Evolutionary conservation across 2,329 filamentous ascomycete genomes (phyloP).

Genomic region (Hymenotorrendiella dingleyae): DNA sequence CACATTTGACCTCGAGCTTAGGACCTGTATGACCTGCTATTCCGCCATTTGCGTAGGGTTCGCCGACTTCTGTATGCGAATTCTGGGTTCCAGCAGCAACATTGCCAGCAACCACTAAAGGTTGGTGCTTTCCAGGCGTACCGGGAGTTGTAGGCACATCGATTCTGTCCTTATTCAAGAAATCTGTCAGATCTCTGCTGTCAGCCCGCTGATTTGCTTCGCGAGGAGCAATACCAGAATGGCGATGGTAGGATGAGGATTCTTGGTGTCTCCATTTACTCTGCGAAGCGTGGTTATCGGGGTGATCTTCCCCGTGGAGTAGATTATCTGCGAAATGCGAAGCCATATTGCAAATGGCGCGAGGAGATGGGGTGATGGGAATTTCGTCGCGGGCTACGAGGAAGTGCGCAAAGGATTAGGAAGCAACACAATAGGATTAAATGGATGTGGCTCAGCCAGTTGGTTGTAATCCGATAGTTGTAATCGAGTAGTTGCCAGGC

Average conservation of each 20-base stretch:
- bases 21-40: conserved; percentile 7
- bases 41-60: background rate
- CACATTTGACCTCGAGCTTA: conserved; percentile 57
- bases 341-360: conserved; percentile 18
- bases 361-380: no score
- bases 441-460: no score
- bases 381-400: no score
- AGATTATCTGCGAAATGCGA: conserved; percentile 22
- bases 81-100: conserved; percentile 4
- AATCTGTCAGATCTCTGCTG: conserved; percentile 48
- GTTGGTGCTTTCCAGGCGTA: conserved; percentile 35
- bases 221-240: conserved; percentile 27
- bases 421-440: no score
- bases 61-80: conserved; percentile 9
- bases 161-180: conserved; percentile 49
- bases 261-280: conserved; percentile 61
- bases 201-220: conserved; percentile 37
- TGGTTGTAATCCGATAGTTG: no score
- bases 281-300: conserved; percentile 50
- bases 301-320: conserved; percentile 22
- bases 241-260: conserved; percentile 45
- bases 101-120: conserved; percentile 37
- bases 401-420: no score
- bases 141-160: conserved; percentile 23
- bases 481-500: no score